Evolutionary conservation across 371 early-diverging fungal genomes (phyloP).

Genomic region (Mortierella sp.): DNA sequence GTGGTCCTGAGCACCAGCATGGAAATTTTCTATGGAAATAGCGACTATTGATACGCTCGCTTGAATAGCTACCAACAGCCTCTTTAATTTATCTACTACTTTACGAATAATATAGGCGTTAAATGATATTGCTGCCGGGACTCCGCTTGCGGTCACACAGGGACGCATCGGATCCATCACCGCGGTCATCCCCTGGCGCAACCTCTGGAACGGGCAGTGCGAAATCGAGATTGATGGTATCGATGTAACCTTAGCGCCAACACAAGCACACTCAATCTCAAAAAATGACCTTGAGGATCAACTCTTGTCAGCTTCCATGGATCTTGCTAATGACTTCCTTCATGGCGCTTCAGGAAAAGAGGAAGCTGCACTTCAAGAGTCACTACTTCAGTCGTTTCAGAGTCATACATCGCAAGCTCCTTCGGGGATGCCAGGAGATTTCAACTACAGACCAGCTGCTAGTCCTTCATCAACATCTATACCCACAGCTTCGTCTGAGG

Average conservation of each 20-base stretch:
- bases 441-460: slow-evolving; percentile 31
- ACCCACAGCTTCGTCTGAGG: neutral
- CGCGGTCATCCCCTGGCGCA: slow-evolving; percentile 87
- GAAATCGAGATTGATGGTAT: slow-evolving; percentile 82
- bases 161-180: slow-evolving; percentile 79
- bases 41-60: neutral
- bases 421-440: slow-evolving; percentile 52
- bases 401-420: slow-evolving; percentile 36
- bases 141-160: slow-evolving; percentile 76
- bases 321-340: slow-evolving; percentile 90
- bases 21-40: neutral
- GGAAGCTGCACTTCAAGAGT: slow-evolving; percentile 66
- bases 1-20: neutral
- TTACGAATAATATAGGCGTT: slow-evolving; percentile 65
- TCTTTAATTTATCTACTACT: neutral
- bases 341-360: slow-evolving; percentile 70
- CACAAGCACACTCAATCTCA: slow-evolving; percentile 58
- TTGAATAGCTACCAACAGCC: neutral
- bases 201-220: slow-evolving; percentile 84
- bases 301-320: slow-evolving; percentile 85
- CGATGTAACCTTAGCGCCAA: slow-evolving; percentile 68
- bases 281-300: slow-evolving; percentile 70
- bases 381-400: slow-evolving; percentile 69
- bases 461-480: slow-evolving; percentile 6
- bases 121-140: slow-evolving; percentile 75